Evolutionary conservation across 768 basidiomycete genomes (phyloP).

Genomic region (Mycena latifolia): DNA sequence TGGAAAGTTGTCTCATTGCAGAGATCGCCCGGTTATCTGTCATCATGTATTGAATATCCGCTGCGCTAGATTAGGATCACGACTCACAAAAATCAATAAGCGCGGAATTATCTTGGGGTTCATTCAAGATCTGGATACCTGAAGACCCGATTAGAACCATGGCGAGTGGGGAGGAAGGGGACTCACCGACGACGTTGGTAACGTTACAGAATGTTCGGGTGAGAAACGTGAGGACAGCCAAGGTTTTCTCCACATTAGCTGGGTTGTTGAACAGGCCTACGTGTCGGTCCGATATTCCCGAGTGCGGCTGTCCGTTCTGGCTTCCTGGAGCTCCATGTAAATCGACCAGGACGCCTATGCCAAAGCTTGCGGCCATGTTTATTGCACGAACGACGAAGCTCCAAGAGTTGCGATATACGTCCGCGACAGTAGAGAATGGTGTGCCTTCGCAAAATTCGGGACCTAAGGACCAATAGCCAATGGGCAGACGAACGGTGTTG

Average conservation of each 20-base stretch:
- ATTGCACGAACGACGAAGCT: conserved; percentile 71
- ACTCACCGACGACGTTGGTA: conserved; percentile 68
- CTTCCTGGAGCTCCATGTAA: conserved; percentile 83
- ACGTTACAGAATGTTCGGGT: conserved; percentile 53
- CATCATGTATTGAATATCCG: neutral
- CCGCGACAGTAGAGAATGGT: conserved; percentile 65
- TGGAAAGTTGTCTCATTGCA: conserved; percentile 56
- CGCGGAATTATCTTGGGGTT: conserved; percentile 61
- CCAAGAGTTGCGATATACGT: conserved; percentile 79
- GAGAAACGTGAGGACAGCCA: conserved; percentile 62
- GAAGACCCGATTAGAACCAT: neutral
- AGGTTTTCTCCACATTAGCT: conserved; percentile 63
- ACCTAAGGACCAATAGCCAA: conserved; percentile 75
- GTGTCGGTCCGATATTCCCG: conserved; percentile 69
- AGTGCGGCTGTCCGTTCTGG: conserved; percentile 80
- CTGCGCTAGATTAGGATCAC: conserved; percentile 27
- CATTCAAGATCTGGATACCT: conserved; percentile 68
- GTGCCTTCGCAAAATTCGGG: conserved; percentile 71
- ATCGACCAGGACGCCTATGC: conserved; percentile 79
- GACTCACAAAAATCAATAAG: conserved; percentile 62
- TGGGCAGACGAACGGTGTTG: conserved; percentile 74
- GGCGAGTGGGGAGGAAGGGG: neutral
- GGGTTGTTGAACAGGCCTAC: conserved; percentile 60
- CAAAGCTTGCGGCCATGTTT: conserved; percentile 65
- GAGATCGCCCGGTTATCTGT: conserved; percentile 67